Conservation (phyloP, 345 rosid species). For the Streptanthus diversifolius region DNA sequence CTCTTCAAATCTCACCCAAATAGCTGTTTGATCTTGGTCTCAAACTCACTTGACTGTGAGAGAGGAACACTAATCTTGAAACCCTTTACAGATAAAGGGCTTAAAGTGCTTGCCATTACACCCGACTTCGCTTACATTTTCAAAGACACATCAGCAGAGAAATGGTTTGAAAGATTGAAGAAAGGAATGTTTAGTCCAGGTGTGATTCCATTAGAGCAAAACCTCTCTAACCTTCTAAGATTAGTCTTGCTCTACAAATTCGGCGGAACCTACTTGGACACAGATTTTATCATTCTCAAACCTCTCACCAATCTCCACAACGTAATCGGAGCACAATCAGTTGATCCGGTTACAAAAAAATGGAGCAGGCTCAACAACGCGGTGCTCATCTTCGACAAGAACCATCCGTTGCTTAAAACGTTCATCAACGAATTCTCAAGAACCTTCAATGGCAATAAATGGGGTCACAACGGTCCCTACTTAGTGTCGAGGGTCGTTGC, state of each 20-base stretch:
- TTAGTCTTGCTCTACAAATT: slow-evolving; percentile 71
- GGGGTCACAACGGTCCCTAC: slow-evolving; percentile 99
- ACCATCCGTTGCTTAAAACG: slow-evolving; percentile 63
- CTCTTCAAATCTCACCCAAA: slow-evolving; percentile 59
- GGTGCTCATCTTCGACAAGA: slow-evolving; percentile 70
- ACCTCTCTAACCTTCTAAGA: slow-evolving; percentile 76
- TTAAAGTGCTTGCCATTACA: slow-evolving; percentile 41
- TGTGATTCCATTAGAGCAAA: slow-evolving; percentile 77
- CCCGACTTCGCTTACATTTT: slow-evolving; percentile 69
- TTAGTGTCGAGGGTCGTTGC: slow-evolving; percentile 76
- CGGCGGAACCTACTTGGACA: slow-evolving; percentile 81
- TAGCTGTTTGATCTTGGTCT: slow-evolving; percentile 64
- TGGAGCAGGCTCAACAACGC: slow-evolving; percentile 94
- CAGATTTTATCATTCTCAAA: slow-evolving; percentile 62
- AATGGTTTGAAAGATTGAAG: slow-evolving; percentile 55
- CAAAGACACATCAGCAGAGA: slow-evolving; percentile 58
- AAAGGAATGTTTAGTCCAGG: slow-evolving; percentile 69
- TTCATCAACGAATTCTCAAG: slow-evolving; percentile 79
- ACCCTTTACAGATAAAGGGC: slow-evolving; percentile 53
- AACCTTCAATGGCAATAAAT: slow-evolving; percentile 82
- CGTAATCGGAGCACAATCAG: slow-evolving; percentile 72
- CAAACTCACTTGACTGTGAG: slow-evolving; percentile 61
- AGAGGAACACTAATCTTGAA: slow-evolving; percentile 45
- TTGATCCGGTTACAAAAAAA: slow-evolving; percentile 49
- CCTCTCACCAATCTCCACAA: slow-evolving; percentile 51